Evolutionary conservation across 2,329 filamentous ascomycete species (phyloP), one percentile per base, ranked within the genome.

Genomic region (Zymoseptoria passerinii): DNA sequence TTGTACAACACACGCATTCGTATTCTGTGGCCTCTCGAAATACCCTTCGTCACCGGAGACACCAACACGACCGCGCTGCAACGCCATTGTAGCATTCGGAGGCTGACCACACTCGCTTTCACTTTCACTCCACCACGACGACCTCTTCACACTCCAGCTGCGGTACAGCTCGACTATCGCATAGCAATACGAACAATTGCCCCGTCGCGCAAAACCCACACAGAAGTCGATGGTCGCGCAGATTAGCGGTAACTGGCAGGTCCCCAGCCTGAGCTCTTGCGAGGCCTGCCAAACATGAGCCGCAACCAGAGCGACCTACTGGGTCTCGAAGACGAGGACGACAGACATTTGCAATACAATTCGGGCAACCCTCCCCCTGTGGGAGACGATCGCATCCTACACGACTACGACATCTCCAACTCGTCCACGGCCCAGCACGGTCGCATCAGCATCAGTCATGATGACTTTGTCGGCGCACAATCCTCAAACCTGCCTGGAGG

Each of bases 401-500:
- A 85, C 71, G 84, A 84, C 64, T 92, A 90, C 76, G 83, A 88
- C 69, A 84, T 87, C 70, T 81, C 89, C 68, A 80, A 84, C 64
- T 78, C 80, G 63, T 83, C 89, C 64, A 78, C 81, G 66, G 77
- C 81, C 52, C 61, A 63, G 13, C 82, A 83, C 61, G 76, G 84
- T 58, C 88, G 92, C 65, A 89, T 91, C 55, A 96, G 92, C 27
- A 85, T 92, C 55, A 95, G 91, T 59, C 96, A 96, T 75, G 92
- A 96, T 79, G 88, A 94, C 68, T 97, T 96, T 73, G 87, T 97
- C 62, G 92, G 92, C 63, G 63, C 66, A 28, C 60, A 60, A 53
- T 85, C 80, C 53, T 51, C 52, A 29, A 79, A 78, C 61, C 64
- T 79, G 65, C 74, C 76, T 56, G 74, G 76, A 66, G 73, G 75